These are phyloP conservation scores for Castanea sativa DNA, from an alignment of 306 rosid species.

Conservation along the genomic window DNA sequence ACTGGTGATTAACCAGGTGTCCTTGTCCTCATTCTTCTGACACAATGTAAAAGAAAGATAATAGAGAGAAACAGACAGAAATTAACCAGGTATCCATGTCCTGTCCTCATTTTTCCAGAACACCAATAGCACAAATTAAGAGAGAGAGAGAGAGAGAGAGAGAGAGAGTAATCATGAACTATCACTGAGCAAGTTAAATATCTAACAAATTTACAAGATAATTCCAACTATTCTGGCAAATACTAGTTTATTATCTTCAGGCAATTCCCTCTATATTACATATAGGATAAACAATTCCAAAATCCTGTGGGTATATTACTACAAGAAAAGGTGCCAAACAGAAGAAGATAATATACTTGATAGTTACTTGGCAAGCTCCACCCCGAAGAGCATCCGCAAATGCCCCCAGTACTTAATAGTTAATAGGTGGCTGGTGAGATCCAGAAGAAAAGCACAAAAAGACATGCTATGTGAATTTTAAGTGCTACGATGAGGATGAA, in stretches of 20 bases:
- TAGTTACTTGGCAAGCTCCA: slow-evolving; percentile 5
- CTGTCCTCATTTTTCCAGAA: background rate
- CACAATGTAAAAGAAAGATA: too few relatives aligned
- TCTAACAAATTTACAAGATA: slow-evolving; percentile 17
- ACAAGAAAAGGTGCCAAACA: background rate
- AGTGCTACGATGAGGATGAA: slow-evolving; percentile 26
- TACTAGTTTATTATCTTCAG: background rate
- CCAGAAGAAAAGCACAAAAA: background rate
- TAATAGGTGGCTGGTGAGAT: background rate
- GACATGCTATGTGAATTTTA: background rate
- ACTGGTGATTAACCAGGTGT: background rate
- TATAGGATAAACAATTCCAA: slow-evolving; percentile 20
- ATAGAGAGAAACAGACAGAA: too few relatives aligned
- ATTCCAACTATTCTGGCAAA: slow-evolving; percentile 3
- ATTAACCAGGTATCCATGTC: too few relatives aligned
- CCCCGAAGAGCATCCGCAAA: background rate
- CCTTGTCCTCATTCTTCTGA: background rate
- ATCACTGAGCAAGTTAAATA: background rate
- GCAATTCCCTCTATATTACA: slow-evolving; percentile 12
- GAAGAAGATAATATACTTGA: background rate
- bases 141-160: background rate
- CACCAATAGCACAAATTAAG: background rate
- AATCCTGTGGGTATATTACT: slow-evolving; percentile 17
- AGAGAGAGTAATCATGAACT: background rate
- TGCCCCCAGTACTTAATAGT: background rate